phyloP scores from a whole-genome alignment of 2,329 filamentous ascomycete species.

The Bipolaris victoriae region DNA sequence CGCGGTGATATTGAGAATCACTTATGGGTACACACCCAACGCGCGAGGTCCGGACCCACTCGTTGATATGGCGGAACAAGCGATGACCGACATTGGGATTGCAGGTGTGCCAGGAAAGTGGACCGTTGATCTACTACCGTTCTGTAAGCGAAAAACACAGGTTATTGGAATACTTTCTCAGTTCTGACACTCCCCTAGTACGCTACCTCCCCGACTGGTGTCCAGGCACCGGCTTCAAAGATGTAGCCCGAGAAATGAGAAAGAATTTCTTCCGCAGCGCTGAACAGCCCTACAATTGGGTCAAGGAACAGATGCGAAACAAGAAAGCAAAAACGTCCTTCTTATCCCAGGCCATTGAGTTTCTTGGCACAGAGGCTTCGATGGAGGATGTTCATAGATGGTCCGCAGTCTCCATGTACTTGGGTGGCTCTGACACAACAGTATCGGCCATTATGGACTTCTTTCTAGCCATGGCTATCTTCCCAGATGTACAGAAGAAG shows the following conservation, averaged over 20 bases:
- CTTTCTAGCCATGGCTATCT: conserved; percentile 60
- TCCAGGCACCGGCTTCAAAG: conserved; percentile 56
- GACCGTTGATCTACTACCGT: conserved; percentile 57
- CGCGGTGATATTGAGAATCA: conserved; percentile 37
- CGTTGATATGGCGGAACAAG: conserved; percentile 51
- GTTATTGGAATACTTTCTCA: background rate
- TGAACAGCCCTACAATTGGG: conserved; percentile 54
- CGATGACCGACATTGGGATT: conserved; percentile 51
- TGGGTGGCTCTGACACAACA: conserved; percentile 55
- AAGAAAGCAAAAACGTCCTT: conserved; percentile 47
- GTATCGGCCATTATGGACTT: conserved; percentile 54
- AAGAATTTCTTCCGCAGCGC: conserved; percentile 38
- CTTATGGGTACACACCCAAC: conserved; percentile 54
- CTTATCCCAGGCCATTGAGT: conserved; percentile 49
- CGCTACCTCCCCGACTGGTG: conserved; percentile 55
- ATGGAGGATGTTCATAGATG: conserved; percentile 51
- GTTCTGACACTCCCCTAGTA: conserved; percentile 25
- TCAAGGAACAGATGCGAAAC: conserved; percentile 49
- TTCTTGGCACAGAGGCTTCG: conserved; percentile 36
- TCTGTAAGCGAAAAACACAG: conserved; percentile 35
- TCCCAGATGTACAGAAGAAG: conserved; percentile 56
- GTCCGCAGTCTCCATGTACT: conserved; percentile 53
- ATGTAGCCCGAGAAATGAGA: conserved; percentile 49
- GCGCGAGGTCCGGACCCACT: conserved; percentile 52
- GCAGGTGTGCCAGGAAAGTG: conserved; percentile 53